Evolutionary conservation across 345 rosid species (phyloP), one percentile per base, ranked within the genome.

Genomic region (Rhodamnia rubescens): DNA sequence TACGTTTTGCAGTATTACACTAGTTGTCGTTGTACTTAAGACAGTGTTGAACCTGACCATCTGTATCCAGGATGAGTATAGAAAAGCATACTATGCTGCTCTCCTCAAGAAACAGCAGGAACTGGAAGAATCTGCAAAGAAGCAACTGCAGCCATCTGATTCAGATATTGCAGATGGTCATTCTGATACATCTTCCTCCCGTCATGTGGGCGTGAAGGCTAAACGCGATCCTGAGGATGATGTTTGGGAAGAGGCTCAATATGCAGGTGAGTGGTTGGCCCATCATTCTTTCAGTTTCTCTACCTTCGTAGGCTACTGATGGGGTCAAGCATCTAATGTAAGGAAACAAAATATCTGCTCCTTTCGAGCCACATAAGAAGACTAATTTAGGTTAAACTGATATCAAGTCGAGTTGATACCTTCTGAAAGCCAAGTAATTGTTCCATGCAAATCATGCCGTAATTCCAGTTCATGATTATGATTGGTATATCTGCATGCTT

Each of bases 1-100:
- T 49, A 36, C 69, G 18, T 24, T 52, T 26, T 85, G 29, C 44
- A 7, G 21, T 82, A 27, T 50, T 51, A 27, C 14, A n/a, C 20
- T 18, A 10, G 11, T 36, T 15, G 57, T n/a, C 42, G 15, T 82
- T 82, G 32, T 82, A 81, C 80, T 36, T 8, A 85, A 57, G 75
- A 42, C 50, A 27, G 53, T 16, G 11, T 75, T 47, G 86, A 64
- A 74, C 32, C 80, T 84, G 5, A 82, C 26, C 26, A 52, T 52
- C 50, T 40, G 18, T 58, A 82, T 83, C 85, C 93, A 97, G 98
- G 96, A 95, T 58, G 97, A 96, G 90, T 95, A 97, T 88, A 86
- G 88, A 29, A 96, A 93, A 93, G 98, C 97, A 58, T 96, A 92
- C 88, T 93, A 94, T 84, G 91, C 93, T 51, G 98, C 98, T 83